Percentiles rank a stretch among this genome's conserved stretches.
Evolutionary conservation across 2,329 filamentous ascomycete species (phyloP).

Genomic region (Triangularia verruculosa): DNA sequence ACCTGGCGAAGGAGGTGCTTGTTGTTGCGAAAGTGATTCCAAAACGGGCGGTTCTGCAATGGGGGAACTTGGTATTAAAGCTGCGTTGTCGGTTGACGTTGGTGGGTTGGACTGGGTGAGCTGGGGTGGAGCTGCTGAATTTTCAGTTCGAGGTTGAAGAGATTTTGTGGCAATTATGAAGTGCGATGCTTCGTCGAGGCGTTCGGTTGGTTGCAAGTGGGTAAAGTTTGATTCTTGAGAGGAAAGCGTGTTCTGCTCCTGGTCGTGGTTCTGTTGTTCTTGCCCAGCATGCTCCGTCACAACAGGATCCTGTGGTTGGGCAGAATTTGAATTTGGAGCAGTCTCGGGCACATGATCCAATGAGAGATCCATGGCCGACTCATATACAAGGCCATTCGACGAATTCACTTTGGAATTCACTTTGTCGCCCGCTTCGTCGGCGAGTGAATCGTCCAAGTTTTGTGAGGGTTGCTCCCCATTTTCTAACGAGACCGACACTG

Average conservation of each 20-base stretch:
- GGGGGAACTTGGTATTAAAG: not conserved
- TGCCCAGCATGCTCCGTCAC: not conserved
- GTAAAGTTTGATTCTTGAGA: not conserved
- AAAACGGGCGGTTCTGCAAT: not conserved
- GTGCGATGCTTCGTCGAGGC: not conserved
- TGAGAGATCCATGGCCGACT: not conserved
- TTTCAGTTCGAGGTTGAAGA: not conserved
- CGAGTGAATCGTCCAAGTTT: not conserved
- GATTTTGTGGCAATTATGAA: not conserved
- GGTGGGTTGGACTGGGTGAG: not conserved
- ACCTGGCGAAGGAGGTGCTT: not conserved
- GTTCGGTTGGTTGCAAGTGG: not conserved
- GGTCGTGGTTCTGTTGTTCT: not conserved
- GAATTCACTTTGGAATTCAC: not conserved
- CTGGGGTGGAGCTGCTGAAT: not conserved
- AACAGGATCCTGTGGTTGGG: not conserved
- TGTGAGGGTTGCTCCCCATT: slow-evolving; percentile 11
- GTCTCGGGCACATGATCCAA: not conserved
- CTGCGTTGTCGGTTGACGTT: not conserved
- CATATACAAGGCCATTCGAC: not conserved
- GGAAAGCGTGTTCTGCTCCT: not conserved
- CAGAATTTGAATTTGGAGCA: not conserved
- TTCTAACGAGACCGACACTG: slow-evolving; percentile 12
- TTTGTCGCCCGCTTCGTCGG: slow-evolving; percentile 3
- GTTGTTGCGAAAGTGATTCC: not conserved